phyloP scores from a whole-genome alignment of 192 early-diverging fungal genomes.

The Backusella circina region DNA sequence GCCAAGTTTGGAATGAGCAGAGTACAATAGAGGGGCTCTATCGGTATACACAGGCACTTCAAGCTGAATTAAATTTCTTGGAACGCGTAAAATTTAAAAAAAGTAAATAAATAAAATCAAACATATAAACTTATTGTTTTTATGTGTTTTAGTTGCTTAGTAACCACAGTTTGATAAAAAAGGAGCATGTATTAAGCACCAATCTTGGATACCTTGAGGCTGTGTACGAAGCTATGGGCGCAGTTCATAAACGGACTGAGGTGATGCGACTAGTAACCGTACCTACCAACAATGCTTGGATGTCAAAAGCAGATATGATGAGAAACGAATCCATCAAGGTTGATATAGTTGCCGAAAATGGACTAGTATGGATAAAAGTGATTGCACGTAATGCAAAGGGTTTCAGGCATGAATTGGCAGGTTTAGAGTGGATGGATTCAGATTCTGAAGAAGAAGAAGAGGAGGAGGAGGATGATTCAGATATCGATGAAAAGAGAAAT shows the following conservation, averaged over 20 bases:
- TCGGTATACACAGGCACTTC: constrained; percentile 18
- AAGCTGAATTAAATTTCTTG: constrained; percentile 27
- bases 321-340: constrained; percentile 32
- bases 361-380: constrained; percentile 44
- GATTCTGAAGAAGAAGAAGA: constrained; percentile 26
- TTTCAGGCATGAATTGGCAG: constrained; percentile 45
- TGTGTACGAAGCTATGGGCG: constrained; percentile 23
- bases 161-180: constrained; percentile 11
- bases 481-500: not conserved
- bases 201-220: constrained; percentile 33
- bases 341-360: constrained; percentile 45
- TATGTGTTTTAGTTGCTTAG: constrained; percentile 19
- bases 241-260: not conserved
- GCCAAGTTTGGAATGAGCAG: constrained; percentile 4
- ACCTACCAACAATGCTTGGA: constrained; percentile 18
- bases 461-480: constrained; percentile 10
- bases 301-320: constrained; percentile 11
- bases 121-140: not conserved
- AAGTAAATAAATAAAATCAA: not conserved
- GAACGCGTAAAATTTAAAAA: constrained; percentile 18
- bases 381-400: constrained; percentile 47
- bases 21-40: constrained; percentile 25
- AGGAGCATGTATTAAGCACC: constrained; percentile 27
- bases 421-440: constrained; percentile 35
- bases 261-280: constrained; percentile 9